These are phyloP conservation scores for Aciculosporium take DNA, from an alignment of 2,329 filamentous ascomycete genomes.

Conservation along the genomic window DNA sequence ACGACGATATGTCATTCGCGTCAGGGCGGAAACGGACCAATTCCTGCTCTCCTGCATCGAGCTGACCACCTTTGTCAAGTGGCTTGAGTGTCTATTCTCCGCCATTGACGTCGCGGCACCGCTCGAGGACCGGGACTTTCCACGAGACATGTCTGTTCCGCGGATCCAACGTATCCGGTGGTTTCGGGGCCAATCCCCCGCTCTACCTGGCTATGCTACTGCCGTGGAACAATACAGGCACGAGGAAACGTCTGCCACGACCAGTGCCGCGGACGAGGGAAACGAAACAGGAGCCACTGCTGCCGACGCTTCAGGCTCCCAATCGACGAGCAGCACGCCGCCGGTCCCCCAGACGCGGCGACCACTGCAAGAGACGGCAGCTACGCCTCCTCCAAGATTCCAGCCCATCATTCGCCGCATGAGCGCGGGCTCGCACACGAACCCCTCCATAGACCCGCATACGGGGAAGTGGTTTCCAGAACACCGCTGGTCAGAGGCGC, in stretches of 20 bases:
- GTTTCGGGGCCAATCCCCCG: constrained; percentile 27
- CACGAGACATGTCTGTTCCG: constrained; percentile 47
- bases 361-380: constrained; percentile 5
- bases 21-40: constrained; percentile 60
- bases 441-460: constrained; percentile 30
- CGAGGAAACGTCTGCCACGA: constrained; percentile 4
- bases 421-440: constrained; percentile 30
- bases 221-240: constrained; percentile 1
- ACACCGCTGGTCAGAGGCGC: constrained; percentile 38
- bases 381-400: constrained; percentile 15
- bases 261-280: background rate
- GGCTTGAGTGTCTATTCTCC: constrained; percentile 56
- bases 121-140: constrained; percentile 55
- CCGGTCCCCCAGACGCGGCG: constrained; percentile 5
- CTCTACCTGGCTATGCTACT: constrained; percentile 8
- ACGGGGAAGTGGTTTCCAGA: constrained; percentile 43
- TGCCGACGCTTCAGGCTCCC: constrained; percentile 2
- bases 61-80: constrained; percentile 50
- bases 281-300: background rate
- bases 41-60: constrained; percentile 54
- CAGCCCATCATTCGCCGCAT: constrained; percentile 22
- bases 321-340: background rate
- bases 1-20: constrained; percentile 49
- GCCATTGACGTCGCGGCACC: constrained; percentile 58
- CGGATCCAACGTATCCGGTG: constrained; percentile 39